Percentiles rank a stretch among this genome's conserved stretches.
phyloP scores from a whole-genome alignment of 192 early-diverging fungal genomes.

The Podila minutissima region DNA sequence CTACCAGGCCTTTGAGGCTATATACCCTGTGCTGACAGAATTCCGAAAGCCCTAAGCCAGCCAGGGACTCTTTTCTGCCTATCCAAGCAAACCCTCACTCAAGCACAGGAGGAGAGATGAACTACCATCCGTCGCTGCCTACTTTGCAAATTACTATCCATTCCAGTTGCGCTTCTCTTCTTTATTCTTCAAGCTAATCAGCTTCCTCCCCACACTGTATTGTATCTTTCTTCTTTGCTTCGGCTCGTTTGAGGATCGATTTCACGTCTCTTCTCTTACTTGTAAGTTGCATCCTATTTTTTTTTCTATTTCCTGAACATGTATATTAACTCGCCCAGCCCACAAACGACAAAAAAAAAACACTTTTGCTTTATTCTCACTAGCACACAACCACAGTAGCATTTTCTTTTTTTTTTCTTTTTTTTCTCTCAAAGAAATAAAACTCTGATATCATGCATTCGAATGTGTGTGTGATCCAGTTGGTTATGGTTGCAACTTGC shows the following conservation, averaged over 20 bases:
- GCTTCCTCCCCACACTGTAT: not conserved
- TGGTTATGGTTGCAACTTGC: too few species aligned
- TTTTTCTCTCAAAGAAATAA: too few species aligned
- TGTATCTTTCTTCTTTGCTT: conserved; percentile 5
- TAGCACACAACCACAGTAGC: too few species aligned
- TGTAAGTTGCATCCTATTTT: not conserved
- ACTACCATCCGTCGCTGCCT: not conserved
- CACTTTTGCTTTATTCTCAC: too few species aligned
- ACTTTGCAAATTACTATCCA: not conserved
- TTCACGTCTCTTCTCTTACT: not conserved
- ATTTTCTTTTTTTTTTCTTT: too few species aligned
- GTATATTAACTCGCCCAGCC: too few species aligned
- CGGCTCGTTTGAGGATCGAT: too few species aligned
- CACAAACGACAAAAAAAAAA: too few species aligned
- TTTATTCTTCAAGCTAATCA: too few species aligned
- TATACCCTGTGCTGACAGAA: conserved; percentile 95
- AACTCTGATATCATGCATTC: too few species aligned
- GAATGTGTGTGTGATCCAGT: too few species aligned
- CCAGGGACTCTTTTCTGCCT: not conserved
- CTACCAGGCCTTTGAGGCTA: conserved; percentile 97
- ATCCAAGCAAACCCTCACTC: not conserved
- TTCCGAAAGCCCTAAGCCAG: conserved; percentile 78
- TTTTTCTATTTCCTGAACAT: conserved; percentile 8
- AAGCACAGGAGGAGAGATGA: not conserved
- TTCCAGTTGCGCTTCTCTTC: too few species aligned